Percentiles rank a stretch among this genome's conserved stretches.
phyloP scores from a whole-genome alignment of 73 alveolate species.

The Tetrahymena malaccensis region DNA sequence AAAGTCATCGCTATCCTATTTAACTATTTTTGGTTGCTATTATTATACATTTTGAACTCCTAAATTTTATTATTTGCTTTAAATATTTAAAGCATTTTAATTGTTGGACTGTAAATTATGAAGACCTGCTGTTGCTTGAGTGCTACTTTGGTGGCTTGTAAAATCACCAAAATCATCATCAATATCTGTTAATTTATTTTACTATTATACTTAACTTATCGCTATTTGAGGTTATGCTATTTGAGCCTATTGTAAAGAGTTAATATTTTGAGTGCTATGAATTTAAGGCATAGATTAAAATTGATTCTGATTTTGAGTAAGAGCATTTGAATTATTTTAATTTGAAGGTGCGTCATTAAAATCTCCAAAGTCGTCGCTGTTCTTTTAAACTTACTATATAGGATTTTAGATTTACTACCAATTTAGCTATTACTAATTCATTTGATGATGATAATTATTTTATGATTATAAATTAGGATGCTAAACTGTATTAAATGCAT shows the following conservation, averaged over 20 bases:
- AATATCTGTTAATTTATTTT: background rate
- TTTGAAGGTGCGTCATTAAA: background rate
- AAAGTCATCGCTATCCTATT: background rate
- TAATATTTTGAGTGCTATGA: no score
- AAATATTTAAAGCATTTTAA: background rate
- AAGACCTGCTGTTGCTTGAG: background rate
- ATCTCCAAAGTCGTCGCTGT: background rate
- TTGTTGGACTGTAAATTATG: background rate
- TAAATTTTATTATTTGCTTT: no score
- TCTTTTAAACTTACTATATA: background rate
- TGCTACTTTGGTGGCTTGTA: background rate
- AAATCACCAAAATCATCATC: background rate
- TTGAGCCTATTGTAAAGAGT: no score
- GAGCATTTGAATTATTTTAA: background rate
- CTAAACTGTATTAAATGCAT: background rate
- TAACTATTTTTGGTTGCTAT: background rate
- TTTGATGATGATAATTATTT: no score
- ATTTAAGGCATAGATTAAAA: background rate
- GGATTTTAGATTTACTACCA: background rate
- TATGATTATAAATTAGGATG: background rate
- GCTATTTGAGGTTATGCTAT: background rate
- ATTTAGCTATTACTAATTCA: no score
- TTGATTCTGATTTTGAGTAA: background rate
- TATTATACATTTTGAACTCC: background rate
- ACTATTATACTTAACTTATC: background rate